phyloP scores from a whole-genome alignment of 192 early-diverging fungal species.

The Thoreauomyces humboldtii region DNA sequence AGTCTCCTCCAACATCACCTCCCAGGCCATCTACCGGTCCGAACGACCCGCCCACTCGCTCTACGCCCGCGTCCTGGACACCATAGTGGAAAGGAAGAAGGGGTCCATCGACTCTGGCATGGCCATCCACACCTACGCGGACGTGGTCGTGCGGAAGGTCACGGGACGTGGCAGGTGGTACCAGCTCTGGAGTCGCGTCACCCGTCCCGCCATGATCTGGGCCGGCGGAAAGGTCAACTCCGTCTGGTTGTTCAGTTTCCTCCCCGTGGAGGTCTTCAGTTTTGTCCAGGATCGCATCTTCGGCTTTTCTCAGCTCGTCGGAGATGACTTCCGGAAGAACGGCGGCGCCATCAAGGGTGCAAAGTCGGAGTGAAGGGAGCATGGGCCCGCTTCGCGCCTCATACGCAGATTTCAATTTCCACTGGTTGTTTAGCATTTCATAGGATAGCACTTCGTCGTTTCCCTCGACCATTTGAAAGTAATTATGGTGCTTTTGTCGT shows the following conservation, averaged over 20 bases:
- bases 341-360: too few species aligned
- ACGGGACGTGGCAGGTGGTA: neutral
- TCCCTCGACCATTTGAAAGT: too few species aligned
- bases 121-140: neutral
- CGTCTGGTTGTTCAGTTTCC: neutral
- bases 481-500: too few species aligned
- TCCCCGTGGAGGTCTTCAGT: conserved; percentile 10
- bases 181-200: neutral
- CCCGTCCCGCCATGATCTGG: neutral
- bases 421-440: too few species aligned
- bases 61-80: neutral
- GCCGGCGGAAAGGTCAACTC: neutral
- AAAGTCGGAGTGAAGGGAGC: too few species aligned
- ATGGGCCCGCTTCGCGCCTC: too few species aligned
- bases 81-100: neutral
- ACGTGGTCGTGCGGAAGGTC: neutral
- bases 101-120: neutral
- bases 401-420: too few species aligned
- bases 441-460: too few species aligned
- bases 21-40: neutral
- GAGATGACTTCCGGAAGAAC: too few species aligned
- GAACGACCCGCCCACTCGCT: neutral
- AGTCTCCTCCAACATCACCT: neutral
- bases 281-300: neutral
- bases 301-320: too few species aligned